A percentile compares a stretch with the other conserved stretches of the same genome.
phyloP scores from a whole-genome alignment of 805 yeast genomes.

The Wickerhamiella kurtzmanii region DNA sequence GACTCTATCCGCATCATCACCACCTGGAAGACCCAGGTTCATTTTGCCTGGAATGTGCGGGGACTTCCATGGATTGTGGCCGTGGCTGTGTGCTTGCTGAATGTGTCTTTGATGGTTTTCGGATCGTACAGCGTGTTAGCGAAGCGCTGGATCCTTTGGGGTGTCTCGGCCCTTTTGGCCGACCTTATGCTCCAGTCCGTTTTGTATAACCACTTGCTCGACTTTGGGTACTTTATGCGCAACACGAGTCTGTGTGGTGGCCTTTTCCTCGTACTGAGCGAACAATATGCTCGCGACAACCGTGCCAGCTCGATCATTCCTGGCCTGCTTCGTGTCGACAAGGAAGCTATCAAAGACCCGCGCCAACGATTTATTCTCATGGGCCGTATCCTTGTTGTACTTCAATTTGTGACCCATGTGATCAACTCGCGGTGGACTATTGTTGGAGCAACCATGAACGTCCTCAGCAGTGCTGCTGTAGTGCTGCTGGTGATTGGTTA shows the following conservation, averaged over 20 bases:
- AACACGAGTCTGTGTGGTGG: conserved; percentile 89
- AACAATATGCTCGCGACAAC: conserved; percentile 66
- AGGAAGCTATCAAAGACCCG: conserved; percentile 38
- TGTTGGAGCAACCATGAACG: conserved; percentile 46
- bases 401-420: conserved; percentile 75
- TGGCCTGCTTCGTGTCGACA: conserved; percentile 56
- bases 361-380: conserved; percentile 73
- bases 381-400: conserved; percentile 74
- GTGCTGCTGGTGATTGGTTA: conserved; percentile 77
- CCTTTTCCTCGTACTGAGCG: conserved; percentile 70
- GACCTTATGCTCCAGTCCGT: conserved; percentile 76
- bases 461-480: conserved; percentile 58
- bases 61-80: conserved; percentile 68
- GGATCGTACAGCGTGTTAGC: conserved; percentile 62
- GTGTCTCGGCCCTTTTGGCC: conserved; percentile 53
- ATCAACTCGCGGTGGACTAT: conserved; percentile 56
- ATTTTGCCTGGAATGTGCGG: conserved; percentile 66
- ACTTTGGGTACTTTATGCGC: conserved; percentile 68
- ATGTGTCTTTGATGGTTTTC: conserved; percentile 53
- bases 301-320: conserved; percentile 48
- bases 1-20: conserved; percentile 71
- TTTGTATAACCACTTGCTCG: conserved; percentile 75
- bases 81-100: conserved; percentile 48
- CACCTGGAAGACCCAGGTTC: conserved; percentile 88
- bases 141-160: conserved; percentile 52